A percentile compares a stretch with the other conserved stretches of the same genome.
phyloP scores from a whole-genome alignment of 306 rosid species.

The Urtica urens region DNA sequence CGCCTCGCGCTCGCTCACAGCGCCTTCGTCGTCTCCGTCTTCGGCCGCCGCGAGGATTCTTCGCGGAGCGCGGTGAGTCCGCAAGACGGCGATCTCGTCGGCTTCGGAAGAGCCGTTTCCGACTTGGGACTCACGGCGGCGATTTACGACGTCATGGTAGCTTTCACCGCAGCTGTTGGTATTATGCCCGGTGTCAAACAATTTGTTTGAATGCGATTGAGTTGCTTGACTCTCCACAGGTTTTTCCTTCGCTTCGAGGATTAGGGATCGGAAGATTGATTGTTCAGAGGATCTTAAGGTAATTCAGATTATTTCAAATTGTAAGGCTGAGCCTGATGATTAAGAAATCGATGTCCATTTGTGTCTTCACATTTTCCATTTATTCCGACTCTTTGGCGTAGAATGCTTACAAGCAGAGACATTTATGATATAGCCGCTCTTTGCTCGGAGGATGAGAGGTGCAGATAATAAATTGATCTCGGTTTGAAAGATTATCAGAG shows the following conservation, averaged over 20 bases:
- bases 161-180: not conserved
- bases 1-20: conserved; percentile 62
- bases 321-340: not conserved
- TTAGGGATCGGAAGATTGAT: conserved; percentile 71
- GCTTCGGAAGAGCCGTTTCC: conserved; percentile 79
- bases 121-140: conserved; percentile 73
- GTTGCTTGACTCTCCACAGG: conserved; percentile 38
- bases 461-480: not conserved
- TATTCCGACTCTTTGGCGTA: conserved; percentile 18
- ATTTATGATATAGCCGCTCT: conserved; percentile 44
- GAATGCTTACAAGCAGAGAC: conserved; percentile 54
- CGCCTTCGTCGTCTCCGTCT: conserved; percentile 54
- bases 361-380: not conserved
- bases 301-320: conserved; percentile 2
- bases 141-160: conserved; percentile 73
- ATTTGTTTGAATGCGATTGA: not conserved
- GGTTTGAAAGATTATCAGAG: too few species aligned
- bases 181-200: conserved; percentile 2
- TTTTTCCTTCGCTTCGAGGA: conserved; percentile 56
- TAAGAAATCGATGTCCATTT: not conserved
- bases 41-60: conserved; percentile 31
- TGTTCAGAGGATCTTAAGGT: conserved; percentile 59
- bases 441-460: conserved; percentile 72
- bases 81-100: conserved; percentile 44
- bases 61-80: conserved; percentile 35